A percentile compares a stretch with the other conserved stretches of the same genome.
phyloP scores from a whole-genome alignment of 306 rosid genomes.

The Medicago ruthenica region DNA sequence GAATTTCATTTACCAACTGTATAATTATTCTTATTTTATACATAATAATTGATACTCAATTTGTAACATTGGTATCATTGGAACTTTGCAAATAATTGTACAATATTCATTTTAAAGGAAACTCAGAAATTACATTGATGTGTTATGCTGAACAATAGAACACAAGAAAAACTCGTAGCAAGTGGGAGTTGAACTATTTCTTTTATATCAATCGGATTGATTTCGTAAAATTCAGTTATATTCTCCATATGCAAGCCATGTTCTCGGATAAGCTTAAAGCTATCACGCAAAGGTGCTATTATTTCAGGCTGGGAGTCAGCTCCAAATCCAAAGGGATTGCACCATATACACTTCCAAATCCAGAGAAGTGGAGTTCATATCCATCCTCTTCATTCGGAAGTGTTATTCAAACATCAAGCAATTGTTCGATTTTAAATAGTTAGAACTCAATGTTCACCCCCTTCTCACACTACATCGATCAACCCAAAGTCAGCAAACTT shows the following conservation, averaged over 20 bases:
- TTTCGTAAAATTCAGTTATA: not conserved
- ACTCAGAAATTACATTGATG: not conserved
- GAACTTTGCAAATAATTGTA: not conserved
- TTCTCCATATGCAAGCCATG: not conserved
- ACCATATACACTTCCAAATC: not conserved
- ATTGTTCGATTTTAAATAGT: not conserved
- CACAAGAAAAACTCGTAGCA: not conserved
- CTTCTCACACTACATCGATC: conserved; percentile 10
- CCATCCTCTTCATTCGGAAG: conserved; percentile 2
- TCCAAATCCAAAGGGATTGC: not conserved
- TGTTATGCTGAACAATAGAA: not conserved
- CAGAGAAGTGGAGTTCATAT: not conserved
- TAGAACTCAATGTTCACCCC: not conserved
- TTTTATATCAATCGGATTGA: not conserved
- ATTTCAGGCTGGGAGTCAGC: not conserved
- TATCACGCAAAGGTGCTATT: not conserved
- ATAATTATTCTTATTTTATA: not conserved
- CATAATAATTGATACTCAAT: not conserved
- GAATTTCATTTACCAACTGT: not conserved
- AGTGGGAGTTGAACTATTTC: not conserved
- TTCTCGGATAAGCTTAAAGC: not conserved
- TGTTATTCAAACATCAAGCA: not conserved
- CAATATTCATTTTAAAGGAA: not conserved
- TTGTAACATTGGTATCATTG: not conserved
- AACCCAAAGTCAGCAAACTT: conserved; percentile 22